Evolutionary conservation across 2,329 filamentous ascomycete genomes (phyloP), one percentile per base, ranked within the genome.

Genomic region (Cladorrhinum sp.): DNA sequence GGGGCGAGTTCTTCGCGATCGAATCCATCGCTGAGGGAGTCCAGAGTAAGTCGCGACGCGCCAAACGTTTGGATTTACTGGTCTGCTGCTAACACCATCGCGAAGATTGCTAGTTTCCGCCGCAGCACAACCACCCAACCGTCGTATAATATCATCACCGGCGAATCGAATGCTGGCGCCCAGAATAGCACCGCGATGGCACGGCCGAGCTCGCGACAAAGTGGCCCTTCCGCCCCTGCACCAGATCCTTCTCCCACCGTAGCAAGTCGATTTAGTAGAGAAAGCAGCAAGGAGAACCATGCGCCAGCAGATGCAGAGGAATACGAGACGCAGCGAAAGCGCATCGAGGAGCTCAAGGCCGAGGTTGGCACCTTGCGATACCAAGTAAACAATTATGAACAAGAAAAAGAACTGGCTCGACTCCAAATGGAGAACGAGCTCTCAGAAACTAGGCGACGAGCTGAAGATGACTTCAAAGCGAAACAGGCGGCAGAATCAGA

Each of bases 291-390:
- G 69, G 85, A 84, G 69, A 86, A 86, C 69, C 77, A 82, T 66
- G 80, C 82, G 29, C 84, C 84, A 0, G 77, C 81, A 1, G 84
- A 85, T 61, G 79, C 79, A n/a, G 81, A 85, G 61, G 79, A 82
- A 58, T 84, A 85, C 69, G 84, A 86, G 69, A 79, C 77, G 50
- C 84, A 83, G 70, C 78, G 80, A 53, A 80, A 77, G 58, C 78
- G 78, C 36, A 84, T 82, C 62, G 93, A 98, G 70, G 89, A 93
- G 65, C 81, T 98, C 24, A 93, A 93, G 70, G 91, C 93, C 1
- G 92, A 97, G 74, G 80, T 98, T 48, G 95, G 93, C 63, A 91
- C 92, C 0, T 79, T 97, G 55, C 88, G 88, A 63, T 99, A 97
- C 76, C 91, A 93, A 61, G 82, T 96, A 66, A 90, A 92, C 69